phyloP scores from a whole-genome alignment of 345 rosid species.

The Linum lewisii region DNA sequence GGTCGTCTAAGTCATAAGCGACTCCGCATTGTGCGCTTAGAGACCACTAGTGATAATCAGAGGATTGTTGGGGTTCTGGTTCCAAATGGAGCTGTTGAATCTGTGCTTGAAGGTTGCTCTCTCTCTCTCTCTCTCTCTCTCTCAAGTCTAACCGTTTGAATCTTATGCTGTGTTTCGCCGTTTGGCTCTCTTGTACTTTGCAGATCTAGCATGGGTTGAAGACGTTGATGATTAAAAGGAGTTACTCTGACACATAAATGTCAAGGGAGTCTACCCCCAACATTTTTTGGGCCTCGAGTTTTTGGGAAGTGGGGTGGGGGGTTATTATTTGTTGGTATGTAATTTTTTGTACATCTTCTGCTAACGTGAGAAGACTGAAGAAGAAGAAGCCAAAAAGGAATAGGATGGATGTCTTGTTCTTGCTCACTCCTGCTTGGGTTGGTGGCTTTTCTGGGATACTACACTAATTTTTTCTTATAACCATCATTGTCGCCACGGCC shows the following conservation, averaged over 20 bases:
- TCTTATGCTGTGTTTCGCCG: slow-evolving; percentile 2
- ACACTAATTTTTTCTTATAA: too few species aligned
- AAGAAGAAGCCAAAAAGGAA: too few species aligned
- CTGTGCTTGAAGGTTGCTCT: slow-evolving; percentile 73
- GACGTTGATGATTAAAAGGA: slow-evolving; percentile 60
- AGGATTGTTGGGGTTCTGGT: slow-evolving; percentile 83
- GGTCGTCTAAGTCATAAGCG: slow-evolving; percentile 84
- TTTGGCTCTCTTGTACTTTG: slow-evolving; percentile 10
- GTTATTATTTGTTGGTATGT: not conserved
- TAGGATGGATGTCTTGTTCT: not conserved
- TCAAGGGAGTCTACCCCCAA: not conserved
- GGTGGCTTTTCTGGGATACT: not conserved
- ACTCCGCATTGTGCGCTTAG: slow-evolving; percentile 77
- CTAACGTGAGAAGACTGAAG: too few species aligned
- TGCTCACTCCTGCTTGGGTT: not conserved
- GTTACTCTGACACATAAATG: not conserved
- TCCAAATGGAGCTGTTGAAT: slow-evolving; percentile 86
- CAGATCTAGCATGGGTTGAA: slow-evolving; percentile 97
- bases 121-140: slow-evolving; percentile 15
- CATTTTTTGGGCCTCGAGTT: too few species aligned
- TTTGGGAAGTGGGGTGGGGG: too few species aligned
- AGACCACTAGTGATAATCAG: slow-evolving; percentile 67
- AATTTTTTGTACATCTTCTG: not conserved
- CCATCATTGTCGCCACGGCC: not conserved
- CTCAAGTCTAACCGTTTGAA: too few species aligned